Evolutionary conservation across 1,284 basidiomycete genomes (phyloP), one percentile per base, ranked within the genome.

Genomic region (Exobasidium cylindrosporum): DNA sequence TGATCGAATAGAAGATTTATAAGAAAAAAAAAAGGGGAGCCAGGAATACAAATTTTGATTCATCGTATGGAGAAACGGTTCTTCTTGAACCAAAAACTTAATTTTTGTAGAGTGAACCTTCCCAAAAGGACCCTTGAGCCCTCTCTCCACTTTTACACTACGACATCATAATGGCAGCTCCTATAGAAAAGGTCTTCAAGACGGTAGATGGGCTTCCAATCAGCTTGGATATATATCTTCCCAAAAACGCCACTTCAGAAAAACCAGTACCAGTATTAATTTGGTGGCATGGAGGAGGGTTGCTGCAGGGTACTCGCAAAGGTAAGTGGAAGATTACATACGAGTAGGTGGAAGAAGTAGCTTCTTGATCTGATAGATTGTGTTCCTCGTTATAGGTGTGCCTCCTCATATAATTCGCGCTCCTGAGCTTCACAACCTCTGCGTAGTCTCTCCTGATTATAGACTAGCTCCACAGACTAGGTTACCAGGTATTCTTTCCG

Each of bases 271-370:
- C 57, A 2, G 45, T 58, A 11, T 60, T 72, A 17, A 35, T 76
- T 24, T 71, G 73, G 70, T 74, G 63, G 65, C 74, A 74, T 29
- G 72, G 73, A 11, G 73, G 70, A 1, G 73, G 70, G 11, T 44
- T 66, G 17, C 30, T 69, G 17, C 64, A 69, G 45, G 66, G 62
- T 23, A 24, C 58, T 13, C 47, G 46, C 4, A 31, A 50, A 40
- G 52, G n/a, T 11, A 7, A 40, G 35, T 40, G 58, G 14, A 44
- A n/a, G 14, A n/a, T n/a, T 44, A n/a, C 43, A n/a, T 14, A n/a
- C 43, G n/a, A 44, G n/a, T 14, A n/a, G 43, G n/a, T n/a, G 14
- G 43, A 44, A 14, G 14, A n/a, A 14, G 14, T 14, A 44, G 43
- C 43, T 44, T n/a, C n/a, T n/a, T 44, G 14, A n/a, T n/a, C 14